These are phyloP conservation scores for Xerocomus cyaneibrunnescens DNA, from an alignment of 1,284 basidiomycete genomes.

Conservation along the genomic window DNA sequence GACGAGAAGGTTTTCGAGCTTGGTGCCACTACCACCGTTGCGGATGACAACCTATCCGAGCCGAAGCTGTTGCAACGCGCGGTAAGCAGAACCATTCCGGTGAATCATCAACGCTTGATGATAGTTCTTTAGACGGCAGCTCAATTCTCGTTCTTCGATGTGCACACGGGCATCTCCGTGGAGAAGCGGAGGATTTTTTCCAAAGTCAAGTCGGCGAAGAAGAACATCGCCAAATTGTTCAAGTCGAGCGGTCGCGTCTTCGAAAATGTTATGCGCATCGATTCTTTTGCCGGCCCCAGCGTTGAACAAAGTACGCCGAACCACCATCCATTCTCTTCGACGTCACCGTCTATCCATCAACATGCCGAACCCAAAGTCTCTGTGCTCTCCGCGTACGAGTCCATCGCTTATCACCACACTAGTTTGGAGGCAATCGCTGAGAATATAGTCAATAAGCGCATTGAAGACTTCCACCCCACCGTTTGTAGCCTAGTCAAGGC, in stretches of 20 bases:
- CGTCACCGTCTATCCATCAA: background rate
- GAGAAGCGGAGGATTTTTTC: conserved; percentile 12
- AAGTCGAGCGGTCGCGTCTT: conserved; percentile 3
- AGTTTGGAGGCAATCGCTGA: background rate
- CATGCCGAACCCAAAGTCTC: background rate
- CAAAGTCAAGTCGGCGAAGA: conserved; percentile 18
- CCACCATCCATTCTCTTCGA: background rate
- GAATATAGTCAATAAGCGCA: background rate
- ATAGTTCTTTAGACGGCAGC: background rate
- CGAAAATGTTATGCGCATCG: background rate
- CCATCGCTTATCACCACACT: background rate
- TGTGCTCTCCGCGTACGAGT: background rate
- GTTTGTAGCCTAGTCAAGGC: background rate
- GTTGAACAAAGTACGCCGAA: background rate
- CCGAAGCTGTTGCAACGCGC: background rate
- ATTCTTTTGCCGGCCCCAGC: background rate
- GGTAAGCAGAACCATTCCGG: conserved; percentile 6
- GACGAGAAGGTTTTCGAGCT: conserved; percentile 12
- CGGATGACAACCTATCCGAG: background rate
- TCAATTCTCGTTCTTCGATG: background rate
- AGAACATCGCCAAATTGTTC: conserved; percentile 21
- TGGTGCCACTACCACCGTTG: background rate
- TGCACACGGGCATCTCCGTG: background rate
- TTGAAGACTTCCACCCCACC: background rate
- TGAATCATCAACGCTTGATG: background rate